Percentiles rank a stretch among this genome's conserved stretches.
Evolutionary conservation across 2,329 filamentous ascomycete genomes (phyloP).

Genomic region (Penicillium freii): DNA sequence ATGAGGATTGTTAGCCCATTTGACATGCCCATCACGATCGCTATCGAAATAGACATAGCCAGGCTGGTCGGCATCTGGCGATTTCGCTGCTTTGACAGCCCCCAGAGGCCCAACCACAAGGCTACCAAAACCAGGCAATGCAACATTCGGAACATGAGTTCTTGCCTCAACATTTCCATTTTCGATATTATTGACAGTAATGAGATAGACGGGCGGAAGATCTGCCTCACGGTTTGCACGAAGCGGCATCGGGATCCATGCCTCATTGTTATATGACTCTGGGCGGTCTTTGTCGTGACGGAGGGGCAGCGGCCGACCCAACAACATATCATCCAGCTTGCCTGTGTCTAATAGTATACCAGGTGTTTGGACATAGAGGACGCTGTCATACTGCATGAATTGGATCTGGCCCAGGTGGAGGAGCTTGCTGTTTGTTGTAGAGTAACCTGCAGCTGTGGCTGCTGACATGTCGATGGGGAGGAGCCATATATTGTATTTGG

Average conservation of each 20-base stretch:
- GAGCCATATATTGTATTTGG: conserved; percentile 42
- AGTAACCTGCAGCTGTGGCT: conserved; percentile 33
- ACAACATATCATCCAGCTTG: conserved; percentile 41
- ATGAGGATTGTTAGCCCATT: conserved; percentile 34
- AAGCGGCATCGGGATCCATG: conserved; percentile 40
- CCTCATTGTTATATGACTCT: conserved; percentile 40
- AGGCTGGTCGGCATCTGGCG: conserved; percentile 14
- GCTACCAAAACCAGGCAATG: conserved; percentile 33
- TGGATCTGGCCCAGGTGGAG: conserved; percentile 40
- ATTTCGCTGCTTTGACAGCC: conserved; percentile 8
- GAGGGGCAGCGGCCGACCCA: conserved; percentile 35
- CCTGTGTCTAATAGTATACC: conserved; percentile 41
- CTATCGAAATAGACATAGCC: conserved; percentile 45
- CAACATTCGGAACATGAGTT: conserved; percentile 37
- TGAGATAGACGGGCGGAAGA: conserved; percentile 38
- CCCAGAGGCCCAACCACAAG: conserved; percentile 32
- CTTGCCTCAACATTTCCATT: conserved; percentile 36
- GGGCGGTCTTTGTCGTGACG: conserved; percentile 32
- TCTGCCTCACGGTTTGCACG: conserved; percentile 31
- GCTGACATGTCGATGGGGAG: conserved; percentile 42
- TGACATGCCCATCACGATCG: conserved; percentile 33
- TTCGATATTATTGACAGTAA: conserved; percentile 40
- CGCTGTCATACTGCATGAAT: conserved; percentile 45
- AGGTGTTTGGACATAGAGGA: conserved; percentile 44
- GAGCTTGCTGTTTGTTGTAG: conserved; percentile 36